Base-by-base conservation (phyloP, 768 basidiomycete genomes). In the Boletus sp. region DNA sequence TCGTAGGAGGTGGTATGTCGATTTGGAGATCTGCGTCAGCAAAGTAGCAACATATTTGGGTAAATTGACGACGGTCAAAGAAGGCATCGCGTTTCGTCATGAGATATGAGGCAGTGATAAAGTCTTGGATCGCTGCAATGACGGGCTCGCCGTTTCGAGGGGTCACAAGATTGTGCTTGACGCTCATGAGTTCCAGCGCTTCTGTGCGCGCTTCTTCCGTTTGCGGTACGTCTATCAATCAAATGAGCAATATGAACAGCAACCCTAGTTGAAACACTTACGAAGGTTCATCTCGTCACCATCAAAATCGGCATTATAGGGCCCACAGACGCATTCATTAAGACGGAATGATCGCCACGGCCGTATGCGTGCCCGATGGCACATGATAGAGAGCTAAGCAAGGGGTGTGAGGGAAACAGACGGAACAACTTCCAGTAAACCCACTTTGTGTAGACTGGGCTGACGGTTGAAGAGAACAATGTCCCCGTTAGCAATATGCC, bases 281-380 rank as follows among this genome's bases (percentile, higher is more conserved):
- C 96, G 97, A 66, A 99, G 77, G 75, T 99, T 99, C 97, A 99
- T 99, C 72, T 99, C 97, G 70, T 99, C 97, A 59, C 97, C 97
- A 70, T 99, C 97, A 62, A 99, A 99, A 78, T 99, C 97, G 48
- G 97, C 97, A 68, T 98, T 98, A 75, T 98, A 98, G 8, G 97
- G 97, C 47, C 92, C 94, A 74, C 97, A 99, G 9, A 98, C 97
- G 83, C 97, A 99, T 71, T 99, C 97, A 68, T 99, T 99, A 54
- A 99, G 76, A 33, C 97, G 83, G 78, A 99, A 98, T 1, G 97
- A 91, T 61, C 96, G 79, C 97, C 97, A 99, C 24, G 97, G 97
- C 32, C 97, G 81, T 53, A 99, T 83, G 80, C 96, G 96, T 56
- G 91, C 95, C 57, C 94, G 80, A 75, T 99, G 97, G 69, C 94